Conservation (phyloP, 176 grass and related monocot species). For the Hordeum marinum region DNA sequence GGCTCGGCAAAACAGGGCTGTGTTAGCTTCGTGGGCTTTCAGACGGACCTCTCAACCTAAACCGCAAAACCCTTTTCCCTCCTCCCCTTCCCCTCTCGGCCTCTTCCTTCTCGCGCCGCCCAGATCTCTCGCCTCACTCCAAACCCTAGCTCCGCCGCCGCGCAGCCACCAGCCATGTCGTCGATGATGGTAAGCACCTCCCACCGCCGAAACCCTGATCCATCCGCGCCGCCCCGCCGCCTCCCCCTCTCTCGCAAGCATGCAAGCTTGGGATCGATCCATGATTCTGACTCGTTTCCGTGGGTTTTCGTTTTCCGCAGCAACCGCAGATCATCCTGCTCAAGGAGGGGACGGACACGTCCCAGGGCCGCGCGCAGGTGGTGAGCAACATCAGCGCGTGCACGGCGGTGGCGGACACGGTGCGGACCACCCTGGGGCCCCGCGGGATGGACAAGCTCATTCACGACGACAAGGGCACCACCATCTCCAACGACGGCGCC, state of each 20-base stretch:
- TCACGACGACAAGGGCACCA: constrained; percentile 89
- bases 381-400: constrained; percentile 97
- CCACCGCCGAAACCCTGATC: neutral
- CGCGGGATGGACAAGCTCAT: constrained; percentile 98
- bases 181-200: constrained; percentile 37
- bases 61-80: constrained; percentile 25
- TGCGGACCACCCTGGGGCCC: constrained; percentile 84
- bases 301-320: constrained; percentile 24
- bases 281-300: neutral
- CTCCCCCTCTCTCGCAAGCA: neutral
- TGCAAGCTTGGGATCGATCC: neutral
- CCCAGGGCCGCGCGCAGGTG: constrained; percentile 81
- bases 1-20: neutral
- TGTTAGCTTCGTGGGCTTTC: neutral
- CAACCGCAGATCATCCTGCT: constrained; percentile 99
- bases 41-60: neutral
- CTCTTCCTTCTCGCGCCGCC: neutral
- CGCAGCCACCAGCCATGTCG: constrained; percentile 32
- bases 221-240: neutral
- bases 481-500: constrained; percentile 95
- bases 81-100: neutral
- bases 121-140: constrained; percentile 11
- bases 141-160: constrained; percentile 19
- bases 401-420: constrained; percentile 71
- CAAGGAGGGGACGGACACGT: constrained; percentile 96